These are phyloP conservation scores for Anthoceros angustus DNA, from an alignment of 225 moss, liverwort and hornwort genomes.

Conservation along the genomic window DNA sequence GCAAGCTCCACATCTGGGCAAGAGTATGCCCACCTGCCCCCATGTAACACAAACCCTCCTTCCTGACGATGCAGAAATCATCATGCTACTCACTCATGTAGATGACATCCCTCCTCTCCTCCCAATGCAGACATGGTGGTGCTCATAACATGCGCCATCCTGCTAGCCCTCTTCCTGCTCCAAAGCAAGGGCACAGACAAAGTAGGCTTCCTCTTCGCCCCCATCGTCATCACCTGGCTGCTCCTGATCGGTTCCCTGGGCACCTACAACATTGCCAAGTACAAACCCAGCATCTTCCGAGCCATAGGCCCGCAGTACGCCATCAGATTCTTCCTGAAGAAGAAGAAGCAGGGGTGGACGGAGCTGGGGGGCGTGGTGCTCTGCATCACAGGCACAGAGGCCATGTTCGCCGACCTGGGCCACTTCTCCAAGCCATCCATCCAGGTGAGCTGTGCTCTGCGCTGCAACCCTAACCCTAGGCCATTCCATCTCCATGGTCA, in stretches of 20 bases:
- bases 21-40: conserved; percentile 33
- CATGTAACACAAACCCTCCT: neutral
- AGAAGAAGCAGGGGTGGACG: conserved; percentile 52
- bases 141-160: conserved; percentile 41
- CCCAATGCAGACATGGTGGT: conserved; percentile 39
- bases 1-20: conserved; percentile 41
- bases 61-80: neutral
- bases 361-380: conserved; percentile 71
- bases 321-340: conserved; percentile 44
- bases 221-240: conserved; percentile 59
- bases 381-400: conserved; percentile 82
- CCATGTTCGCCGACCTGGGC: conserved; percentile 82
- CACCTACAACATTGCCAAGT: conserved; percentile 36
- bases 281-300: conserved; percentile 38
- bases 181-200: conserved; percentile 60
- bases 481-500: too few relatives aligned
- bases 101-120: neutral
- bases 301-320: conserved; percentile 54
- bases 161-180: conserved; percentile 45
- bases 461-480: too few relatives aligned
- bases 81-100: neutral
- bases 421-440: conserved; percentile 62
- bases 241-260: conserved; percentile 38
- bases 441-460: conserved; percentile 24
- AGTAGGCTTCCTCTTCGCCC: conserved; percentile 69